Percentiles rank a stretch among this genome's conserved stretches.
Conservation (phyloP, 345 rosid genomes). For the Aethionema arabicum region DNA sequence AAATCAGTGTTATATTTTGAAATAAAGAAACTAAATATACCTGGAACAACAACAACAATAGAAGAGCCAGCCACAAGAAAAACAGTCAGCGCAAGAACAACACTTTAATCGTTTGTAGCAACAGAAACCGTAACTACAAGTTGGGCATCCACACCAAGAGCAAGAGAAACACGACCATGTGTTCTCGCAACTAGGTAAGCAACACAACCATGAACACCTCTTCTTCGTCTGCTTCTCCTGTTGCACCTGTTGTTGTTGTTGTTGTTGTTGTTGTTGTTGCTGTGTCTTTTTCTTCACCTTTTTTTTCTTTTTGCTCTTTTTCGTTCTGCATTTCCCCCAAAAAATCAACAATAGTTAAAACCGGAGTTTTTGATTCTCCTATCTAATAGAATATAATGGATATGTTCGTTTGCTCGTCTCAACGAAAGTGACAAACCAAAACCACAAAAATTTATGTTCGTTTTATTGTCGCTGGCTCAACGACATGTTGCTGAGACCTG, state of each 20-base stretch:
- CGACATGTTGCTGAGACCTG: too few species aligned
- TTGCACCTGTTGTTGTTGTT: constrained; percentile 21
- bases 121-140: constrained; percentile 19
- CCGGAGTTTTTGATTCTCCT: neutral
- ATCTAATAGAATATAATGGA: neutral
- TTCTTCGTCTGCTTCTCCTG: constrained; percentile 15
- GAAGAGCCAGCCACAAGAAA: constrained; percentile 31
- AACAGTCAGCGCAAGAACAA: constrained; percentile 22
- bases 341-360: constrained; percentile 3
- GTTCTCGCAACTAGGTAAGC: constrained; percentile 17
- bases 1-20: neutral
- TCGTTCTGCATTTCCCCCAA: constrained; percentile 21
- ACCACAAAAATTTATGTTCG: too few species aligned
- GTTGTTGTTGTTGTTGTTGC: constrained; percentile 21
- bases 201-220: constrained; percentile 37
- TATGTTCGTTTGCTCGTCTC: neutral
- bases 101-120: constrained; percentile 34
- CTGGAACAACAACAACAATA: constrained; percentile 30
- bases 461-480: too few species aligned
- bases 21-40: constrained; percentile 14
- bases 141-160: constrained; percentile 25
- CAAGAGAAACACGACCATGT: constrained; percentile 29
- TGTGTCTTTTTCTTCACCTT: constrained; percentile 27
- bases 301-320: constrained; percentile 25
- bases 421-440: neutral